Evolutionary conservation across 805 yeast genomes (phyloP).

Genomic region (Pichia heedii): DNA sequence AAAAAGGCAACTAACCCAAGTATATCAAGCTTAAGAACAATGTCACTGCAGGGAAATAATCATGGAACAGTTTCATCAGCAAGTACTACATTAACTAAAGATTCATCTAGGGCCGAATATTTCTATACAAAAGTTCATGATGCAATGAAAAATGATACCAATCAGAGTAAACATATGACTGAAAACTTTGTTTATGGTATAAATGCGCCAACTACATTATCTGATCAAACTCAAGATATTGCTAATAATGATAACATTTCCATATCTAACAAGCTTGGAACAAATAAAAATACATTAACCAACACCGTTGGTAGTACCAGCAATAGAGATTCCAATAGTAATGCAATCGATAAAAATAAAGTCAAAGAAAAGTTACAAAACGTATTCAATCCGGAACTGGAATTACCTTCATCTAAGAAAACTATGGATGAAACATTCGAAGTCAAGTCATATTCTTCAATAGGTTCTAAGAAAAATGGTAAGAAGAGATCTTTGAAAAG

Average conservation of each 20-base stretch:
- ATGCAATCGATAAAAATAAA: background rate
- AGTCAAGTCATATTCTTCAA: constrained; percentile 15
- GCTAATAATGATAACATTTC: background rate
- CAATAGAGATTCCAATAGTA: background rate
- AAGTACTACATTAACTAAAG: constrained; percentile 32
- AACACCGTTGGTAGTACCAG: constrained; percentile 2
- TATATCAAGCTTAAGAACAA: constrained; percentile 21
- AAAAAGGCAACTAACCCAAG: constrained; percentile 17
- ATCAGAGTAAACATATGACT: constrained; percentile 64
- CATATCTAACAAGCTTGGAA: background rate
- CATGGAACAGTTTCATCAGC: constrained; percentile 20
- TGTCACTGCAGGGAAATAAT: constrained; percentile 13
- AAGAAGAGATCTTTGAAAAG: constrained; percentile 8
- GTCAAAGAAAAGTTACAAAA: constrained; percentile 1
- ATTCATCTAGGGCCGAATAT: constrained; percentile 75
- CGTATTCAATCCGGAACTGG: background rate
- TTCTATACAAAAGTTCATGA: constrained; percentile 93
- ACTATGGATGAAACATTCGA: constrained; percentile 11
- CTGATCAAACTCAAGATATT: constrained; percentile 4
- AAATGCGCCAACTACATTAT: constrained; percentile 20
- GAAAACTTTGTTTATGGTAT: constrained; percentile 95
- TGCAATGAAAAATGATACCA: constrained; percentile 84
- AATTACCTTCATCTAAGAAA: background rate
- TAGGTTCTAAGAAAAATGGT: constrained; percentile 12
- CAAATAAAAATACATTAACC: background rate